Evolutionary conservation across 1,284 basidiomycete species (phyloP).

Genomic region (Schizopora paradoxa): DNA sequence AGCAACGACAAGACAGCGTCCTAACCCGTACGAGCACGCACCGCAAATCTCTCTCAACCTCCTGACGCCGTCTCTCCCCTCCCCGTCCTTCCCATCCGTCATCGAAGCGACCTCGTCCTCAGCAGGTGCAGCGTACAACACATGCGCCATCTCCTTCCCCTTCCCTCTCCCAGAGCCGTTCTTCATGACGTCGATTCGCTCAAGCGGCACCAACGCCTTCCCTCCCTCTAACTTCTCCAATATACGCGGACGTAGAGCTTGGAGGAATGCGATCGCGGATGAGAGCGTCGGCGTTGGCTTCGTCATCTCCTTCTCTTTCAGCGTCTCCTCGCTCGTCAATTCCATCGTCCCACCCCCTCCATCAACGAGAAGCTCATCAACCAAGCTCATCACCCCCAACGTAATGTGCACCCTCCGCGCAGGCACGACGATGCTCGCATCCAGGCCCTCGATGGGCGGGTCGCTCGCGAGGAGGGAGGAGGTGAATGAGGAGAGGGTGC

Average conservation of each 20-base stretch:
- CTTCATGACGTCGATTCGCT: constrained; percentile 48
- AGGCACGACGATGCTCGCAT: constrained; percentile 51
- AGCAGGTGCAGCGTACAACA: constrained; percentile 52
- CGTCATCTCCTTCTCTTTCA: neutral
- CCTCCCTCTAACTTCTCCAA: constrained; percentile 24
- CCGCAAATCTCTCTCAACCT: constrained; percentile 37
- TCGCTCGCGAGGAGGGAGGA: constrained; percentile 32
- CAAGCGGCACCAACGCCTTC: constrained; percentile 40
- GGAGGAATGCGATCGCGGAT: constrained; percentile 43
- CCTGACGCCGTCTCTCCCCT: constrained; percentile 24
- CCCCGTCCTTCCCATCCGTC: too few relatives aligned
- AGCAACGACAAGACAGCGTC: too few relatives aligned
- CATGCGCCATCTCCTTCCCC: constrained; percentile 39
- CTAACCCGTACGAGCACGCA: constrained; percentile 29
- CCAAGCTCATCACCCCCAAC: constrained; percentile 62
- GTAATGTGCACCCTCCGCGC: constrained; percentile 64
- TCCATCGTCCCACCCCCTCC: neutral
- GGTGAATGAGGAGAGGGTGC: constrained; percentile 41
- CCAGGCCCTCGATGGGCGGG: constrained; percentile 48
- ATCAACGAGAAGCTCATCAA: constrained; percentile 7
- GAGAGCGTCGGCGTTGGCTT: constrained; percentile 34
- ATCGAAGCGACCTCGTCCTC: constrained; percentile 23
- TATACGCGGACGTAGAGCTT: constrained; percentile 42
- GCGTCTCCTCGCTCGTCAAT: too few relatives aligned
- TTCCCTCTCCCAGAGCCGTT: constrained; percentile 35